These are phyloP conservation scores for Singerocomus inundabilis DNA, from an alignment of 1,284 basidiomycete genomes.

Conservation along the genomic window DNA sequence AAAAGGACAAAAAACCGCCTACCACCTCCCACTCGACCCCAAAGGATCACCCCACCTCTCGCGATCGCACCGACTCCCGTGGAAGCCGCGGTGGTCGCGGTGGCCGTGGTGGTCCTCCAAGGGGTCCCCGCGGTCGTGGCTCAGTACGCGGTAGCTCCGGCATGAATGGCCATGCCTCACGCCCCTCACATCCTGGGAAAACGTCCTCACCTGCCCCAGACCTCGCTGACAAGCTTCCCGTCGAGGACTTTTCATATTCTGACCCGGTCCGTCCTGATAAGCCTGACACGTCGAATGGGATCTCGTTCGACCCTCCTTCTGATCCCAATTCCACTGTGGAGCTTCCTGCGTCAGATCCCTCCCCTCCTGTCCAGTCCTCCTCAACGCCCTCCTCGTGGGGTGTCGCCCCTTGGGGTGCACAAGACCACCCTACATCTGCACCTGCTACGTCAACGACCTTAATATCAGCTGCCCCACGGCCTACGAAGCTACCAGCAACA, in stretches of 20 bases:
- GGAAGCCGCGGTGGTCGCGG: constrained; percentile 64
- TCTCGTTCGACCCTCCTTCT: constrained; percentile 15
- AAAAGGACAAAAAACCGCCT: constrained; percentile 78
- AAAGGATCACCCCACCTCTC: constrained; percentile 46
- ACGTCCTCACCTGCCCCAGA: constrained; percentile 22
- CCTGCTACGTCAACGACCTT: constrained; percentile 24
- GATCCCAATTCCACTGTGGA: constrained; percentile 15
- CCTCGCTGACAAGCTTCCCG: constrained; percentile 13
- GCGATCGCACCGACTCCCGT: constrained; percentile 57
- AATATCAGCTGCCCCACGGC: constrained; percentile 29
- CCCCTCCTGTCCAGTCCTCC: constrained; percentile 6
- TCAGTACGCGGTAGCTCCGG: constrained; percentile 44
- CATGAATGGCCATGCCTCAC: constrained; percentile 33
- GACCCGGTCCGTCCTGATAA: constrained; percentile 23
- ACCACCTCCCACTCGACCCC: constrained; percentile 33
- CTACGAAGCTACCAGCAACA: constrained; percentile 59
- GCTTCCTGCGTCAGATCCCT: constrained; percentile 8
- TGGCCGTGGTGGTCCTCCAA: constrained; percentile 58
- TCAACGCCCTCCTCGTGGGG: constrained; percentile 26
- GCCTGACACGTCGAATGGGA: constrained; percentile 16
- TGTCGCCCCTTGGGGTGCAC: constrained; percentile 25
- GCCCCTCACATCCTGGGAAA: constrained; percentile 26
- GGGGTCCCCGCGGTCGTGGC: constrained; percentile 59
- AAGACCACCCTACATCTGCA: constrained; percentile 25
- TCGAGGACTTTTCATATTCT: constrained; percentile 20